Conservation (phyloP, 306 rosid genomes). For the Ceratonia siliqua region DNA sequence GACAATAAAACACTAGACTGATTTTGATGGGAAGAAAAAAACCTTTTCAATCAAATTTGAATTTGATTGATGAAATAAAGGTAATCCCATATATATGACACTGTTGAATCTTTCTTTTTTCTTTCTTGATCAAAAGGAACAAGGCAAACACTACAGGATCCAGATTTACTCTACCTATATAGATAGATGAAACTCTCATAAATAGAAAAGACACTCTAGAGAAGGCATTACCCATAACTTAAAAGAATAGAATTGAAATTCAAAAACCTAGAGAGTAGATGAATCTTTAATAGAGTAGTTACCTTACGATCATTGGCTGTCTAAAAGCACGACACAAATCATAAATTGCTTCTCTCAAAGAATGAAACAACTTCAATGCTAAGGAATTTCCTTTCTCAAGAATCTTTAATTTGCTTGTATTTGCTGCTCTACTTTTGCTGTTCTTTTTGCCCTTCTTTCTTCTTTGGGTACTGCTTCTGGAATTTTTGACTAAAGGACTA, state of each 20-base stretch:
- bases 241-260: background rate
- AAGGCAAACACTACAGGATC: slow-evolving; percentile 7
- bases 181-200: slow-evolving; percentile 20
- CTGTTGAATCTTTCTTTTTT: background rate
- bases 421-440: slow-evolving; percentile 35
- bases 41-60: background rate
- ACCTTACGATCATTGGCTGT: slow-evolving; percentile 85
- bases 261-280: background rate
- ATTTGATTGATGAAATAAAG: background rate
- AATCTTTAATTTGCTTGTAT: slow-evolving; percentile 35
- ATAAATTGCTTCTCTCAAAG: slow-evolving; percentile 61
- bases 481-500: slow-evolving; percentile 38
- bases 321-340: slow-evolving; percentile 61
- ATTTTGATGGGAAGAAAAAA: background rate
- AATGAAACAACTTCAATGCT: slow-evolving; percentile 53
- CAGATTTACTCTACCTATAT: background rate
- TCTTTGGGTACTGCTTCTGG: slow-evolving; percentile 42
- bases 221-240: slow-evolving; percentile 14
- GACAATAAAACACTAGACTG: background rate
- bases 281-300: slow-evolving; percentile 21
- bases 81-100: background rate
- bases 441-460: slow-evolving; percentile 59
- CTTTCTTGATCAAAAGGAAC: background rate
- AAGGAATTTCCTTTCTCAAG: slow-evolving; percentile 43
- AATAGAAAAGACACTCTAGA: slow-evolving; percentile 11